Evolutionary conservation across 2,329 filamentous ascomycete species (phyloP), one percentile per base, ranked within the genome.

Genomic region (Alternaria sp.): DNA sequence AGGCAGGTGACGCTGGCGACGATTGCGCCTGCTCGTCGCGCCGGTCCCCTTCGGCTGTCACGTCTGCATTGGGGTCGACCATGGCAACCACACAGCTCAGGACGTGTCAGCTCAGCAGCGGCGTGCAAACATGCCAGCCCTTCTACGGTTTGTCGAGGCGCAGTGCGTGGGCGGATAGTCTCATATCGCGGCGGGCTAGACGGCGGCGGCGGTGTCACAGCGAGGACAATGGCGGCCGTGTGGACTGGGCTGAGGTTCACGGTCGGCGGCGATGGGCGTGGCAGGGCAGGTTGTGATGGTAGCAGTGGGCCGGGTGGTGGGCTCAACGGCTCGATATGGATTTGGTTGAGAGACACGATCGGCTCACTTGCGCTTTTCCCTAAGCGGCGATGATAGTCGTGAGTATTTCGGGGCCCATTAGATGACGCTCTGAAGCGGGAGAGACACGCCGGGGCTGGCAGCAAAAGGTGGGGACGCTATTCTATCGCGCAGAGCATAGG

Each of bases 71-170:
- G 38, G 71, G 63, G 65, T 72, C 70, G 62, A 57, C 66, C 75
- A 77, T 77, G 70, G 64, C 68, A 61, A 64, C 61, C 57, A 63
- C 62, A 67, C 62, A 67, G 69, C 62, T 70, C 68, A 43, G 46
- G 64, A 59, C 60, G 69, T 68, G 61, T 66, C 65, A 68, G 70
- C 61, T 75, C 63, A 76, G 63, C 59, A 63, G 56, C 61, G 66
- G 61, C 43, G 71, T 70, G 70, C 67, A 60, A 75, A 67, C 76
- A 78, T 78, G 67, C 68, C 73, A 75, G 59, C 48, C 54, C 48
- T 43, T 60, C 43, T 62, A 36, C 46, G 60, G 51, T 51, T 55
- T 51, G 51, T 61, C 64, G 62, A 64, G 47, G 54, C 54, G 54
- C 46, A 34, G 42, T 64, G 46, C 44, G 68, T 55, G 43, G 53